Evolutionary conservation across 2,329 filamentous ascomycete genomes (phyloP).

Genomic region (Ascochyta clinopodiicola): DNA sequence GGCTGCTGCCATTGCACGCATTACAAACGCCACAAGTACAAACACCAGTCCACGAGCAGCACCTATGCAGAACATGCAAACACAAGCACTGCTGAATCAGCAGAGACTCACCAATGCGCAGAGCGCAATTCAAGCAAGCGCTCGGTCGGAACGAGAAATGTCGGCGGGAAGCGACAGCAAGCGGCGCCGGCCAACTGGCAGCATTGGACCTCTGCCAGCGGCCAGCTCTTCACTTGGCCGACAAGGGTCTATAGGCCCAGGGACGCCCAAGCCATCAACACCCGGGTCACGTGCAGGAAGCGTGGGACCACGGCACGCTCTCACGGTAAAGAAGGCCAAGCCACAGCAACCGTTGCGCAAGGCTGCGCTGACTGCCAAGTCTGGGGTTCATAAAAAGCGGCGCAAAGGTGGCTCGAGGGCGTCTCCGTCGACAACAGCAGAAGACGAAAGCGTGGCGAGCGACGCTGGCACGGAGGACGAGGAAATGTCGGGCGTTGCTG

Average conservation of each 20-base stretch:
- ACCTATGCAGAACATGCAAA: conserved; percentile 47
- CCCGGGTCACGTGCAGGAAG: conserved; percentile 65
- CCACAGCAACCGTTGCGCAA: conserved; percentile 58
- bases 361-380: conserved; percentile 43
- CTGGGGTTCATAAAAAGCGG: conserved; percentile 47
- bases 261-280: conserved; percentile 67
- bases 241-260: conserved; percentile 67
- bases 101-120: conserved; percentile 46
- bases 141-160: conserved; percentile 58
- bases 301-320: conserved; percentile 60
- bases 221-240: conserved; percentile 62
- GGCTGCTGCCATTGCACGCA: conserved; percentile 56
- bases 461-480: conserved; percentile 50
- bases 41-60: conserved; percentile 36
- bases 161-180: conserved; percentile 64
- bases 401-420: conserved; percentile 47
- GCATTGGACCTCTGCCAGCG: conserved; percentile 60
- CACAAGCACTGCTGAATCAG: conserved; percentile 47
- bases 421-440: conserved; percentile 53
- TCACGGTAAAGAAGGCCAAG: conserved; percentile 61
- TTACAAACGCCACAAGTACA: conserved; percentile 46
- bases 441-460: conserved; percentile 63
- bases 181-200: conserved; percentile 63
- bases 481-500: conserved; percentile 60
- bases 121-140: conserved; percentile 38